These are phyloP conservation scores for Nemophila menziesii DNA, from an alignment of 257 asterid genomes.

Conservation along the genomic window DNA sequence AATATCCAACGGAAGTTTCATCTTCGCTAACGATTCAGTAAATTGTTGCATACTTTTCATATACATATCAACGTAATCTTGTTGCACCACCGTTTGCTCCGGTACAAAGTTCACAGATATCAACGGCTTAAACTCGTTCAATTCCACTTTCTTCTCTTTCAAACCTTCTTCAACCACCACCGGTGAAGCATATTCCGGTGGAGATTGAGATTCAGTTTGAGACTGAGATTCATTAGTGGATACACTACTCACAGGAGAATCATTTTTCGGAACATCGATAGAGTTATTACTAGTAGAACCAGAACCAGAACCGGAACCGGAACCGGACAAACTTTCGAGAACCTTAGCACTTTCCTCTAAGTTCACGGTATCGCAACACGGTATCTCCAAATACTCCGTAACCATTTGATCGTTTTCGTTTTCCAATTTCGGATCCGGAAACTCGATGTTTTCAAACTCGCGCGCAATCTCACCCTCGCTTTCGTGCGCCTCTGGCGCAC, in stretches of 20 bases:
- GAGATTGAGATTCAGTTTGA: slow-evolving; percentile 41
- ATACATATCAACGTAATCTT: slow-evolving; percentile 93
- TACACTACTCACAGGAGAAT: slow-evolving; percentile 56
- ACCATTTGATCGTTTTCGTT: slow-evolving; percentile 80
- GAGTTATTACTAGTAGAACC: slow-evolving; percentile 11
- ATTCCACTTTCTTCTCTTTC: slow-evolving; percentile 25
- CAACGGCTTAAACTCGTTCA: slow-evolving; percentile 39
- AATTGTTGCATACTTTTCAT: slow-evolving; percentile 99
- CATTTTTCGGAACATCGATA: slow-evolving; percentile 20
- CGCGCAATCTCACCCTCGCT: slow-evolving; percentile 26
- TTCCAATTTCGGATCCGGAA: slow-evolving; percentile 77
- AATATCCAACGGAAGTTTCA: slow-evolving; percentile 89
- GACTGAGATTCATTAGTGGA: slow-evolving; percentile 40
- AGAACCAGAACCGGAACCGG: too few relatives aligned
- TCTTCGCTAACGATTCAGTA: slow-evolving; percentile 82
- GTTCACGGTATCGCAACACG: slow-evolving; percentile 49
- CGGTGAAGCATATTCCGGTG: slow-evolving; percentile 29
- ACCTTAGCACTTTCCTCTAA: slow-evolving; percentile 29
- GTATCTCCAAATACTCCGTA: slow-evolving; percentile 66
- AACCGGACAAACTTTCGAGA: slow-evolving; percentile 29
- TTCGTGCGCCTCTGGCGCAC: slow-evolving; percentile 27
- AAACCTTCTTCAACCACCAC: slow-evolving; percentile 28
- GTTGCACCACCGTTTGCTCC: slow-evolving; percentile 77
- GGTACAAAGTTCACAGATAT: slow-evolving; percentile 44
- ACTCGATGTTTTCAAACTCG: slow-evolving; percentile 72